phyloP scores from a whole-genome alignment of 306 rosid species.

The Quercus dentata region DNA sequence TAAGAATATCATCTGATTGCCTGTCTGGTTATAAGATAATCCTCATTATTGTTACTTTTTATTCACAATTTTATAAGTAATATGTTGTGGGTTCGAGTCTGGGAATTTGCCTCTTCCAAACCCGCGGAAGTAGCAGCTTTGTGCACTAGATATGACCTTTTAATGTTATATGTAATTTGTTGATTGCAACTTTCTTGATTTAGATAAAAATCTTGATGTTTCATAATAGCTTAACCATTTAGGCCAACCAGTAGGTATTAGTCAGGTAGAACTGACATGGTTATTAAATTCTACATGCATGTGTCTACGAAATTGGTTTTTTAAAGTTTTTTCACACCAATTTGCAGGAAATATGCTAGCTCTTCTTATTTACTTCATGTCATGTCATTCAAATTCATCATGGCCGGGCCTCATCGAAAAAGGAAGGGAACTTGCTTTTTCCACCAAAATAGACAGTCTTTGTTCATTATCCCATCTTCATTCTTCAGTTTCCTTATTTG shows the following conservation, averaged over 20 bases:
- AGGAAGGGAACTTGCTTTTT: neutral
- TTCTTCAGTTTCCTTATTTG: neutral
- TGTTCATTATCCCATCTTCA: neutral
- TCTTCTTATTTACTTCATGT: neutral
- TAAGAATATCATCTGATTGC: conserved; percentile 29
- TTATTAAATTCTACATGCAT: neutral
- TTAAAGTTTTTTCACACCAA: neutral
- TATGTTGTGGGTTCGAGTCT: no score
- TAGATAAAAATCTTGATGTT: neutral
- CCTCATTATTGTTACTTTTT: neutral
- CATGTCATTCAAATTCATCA: neutral
- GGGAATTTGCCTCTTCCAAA: no score
- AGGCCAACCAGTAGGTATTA: neutral
- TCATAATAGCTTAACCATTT: neutral
- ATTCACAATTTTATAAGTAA: no score
- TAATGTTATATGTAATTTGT: neutral
- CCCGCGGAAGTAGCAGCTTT: no score
- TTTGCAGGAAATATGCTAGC: neutral
- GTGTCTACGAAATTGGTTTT: neutral
- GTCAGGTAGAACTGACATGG: neutral
- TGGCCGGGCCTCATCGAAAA: neutral
- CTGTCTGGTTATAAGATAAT: neutral
- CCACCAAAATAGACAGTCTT: neutral
- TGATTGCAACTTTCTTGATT: neutral
- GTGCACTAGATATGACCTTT: no score